Evolutionary conservation across 306 rosid species (phyloP), one percentile per base, ranked within the genome.

Genomic region (Carpinus fangiana): DNA sequence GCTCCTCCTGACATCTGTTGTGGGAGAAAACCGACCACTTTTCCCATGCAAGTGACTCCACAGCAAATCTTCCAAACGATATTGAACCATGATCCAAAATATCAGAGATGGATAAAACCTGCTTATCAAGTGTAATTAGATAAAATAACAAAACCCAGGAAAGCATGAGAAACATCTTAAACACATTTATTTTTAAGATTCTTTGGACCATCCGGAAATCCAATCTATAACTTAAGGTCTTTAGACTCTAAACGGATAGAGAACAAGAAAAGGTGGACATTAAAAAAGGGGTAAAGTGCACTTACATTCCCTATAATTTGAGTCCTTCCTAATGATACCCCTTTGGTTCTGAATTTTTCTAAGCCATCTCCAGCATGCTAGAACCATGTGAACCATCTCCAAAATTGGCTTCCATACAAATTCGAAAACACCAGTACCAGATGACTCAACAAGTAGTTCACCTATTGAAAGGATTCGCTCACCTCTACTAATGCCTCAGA

Each of bases 1-100:
- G 84, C 84, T 80, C 87, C 82, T 80, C 82, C 69, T 68, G 81
- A 56, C 84, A 67, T 21, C 70, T 68, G 38, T 84, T 76, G 41
- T 80, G 84, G 57, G 73, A 81, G 74, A 84, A 84, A 38, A 73
- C 84, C 8, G 84, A 80, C 79, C 87, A 12, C 77, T 73, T 84
- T 72, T 80, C 84, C 87, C 87, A 83, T 14, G 78, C 76, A 50
- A 84, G 87, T 4, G 84, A 26, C 57, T 84, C 87, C 0, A 16
- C 73, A 38, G 84, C 79, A 76, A 76, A 84, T 80, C 84, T 57
- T 73, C 87, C 87, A 50, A 84, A 84, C 1, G 87, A 84, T 54
- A 80, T 80, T 5, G 87, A 84, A 73, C 84, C 81, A 51, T 73
- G 73, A 72, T 76, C 84, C 79, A 76, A 41, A 7, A 76, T 57